These are phyloP conservation scores for Termitomyces sp. DNA, from an alignment of 768 basidiomycete species.

Conservation along the genomic window DNA sequence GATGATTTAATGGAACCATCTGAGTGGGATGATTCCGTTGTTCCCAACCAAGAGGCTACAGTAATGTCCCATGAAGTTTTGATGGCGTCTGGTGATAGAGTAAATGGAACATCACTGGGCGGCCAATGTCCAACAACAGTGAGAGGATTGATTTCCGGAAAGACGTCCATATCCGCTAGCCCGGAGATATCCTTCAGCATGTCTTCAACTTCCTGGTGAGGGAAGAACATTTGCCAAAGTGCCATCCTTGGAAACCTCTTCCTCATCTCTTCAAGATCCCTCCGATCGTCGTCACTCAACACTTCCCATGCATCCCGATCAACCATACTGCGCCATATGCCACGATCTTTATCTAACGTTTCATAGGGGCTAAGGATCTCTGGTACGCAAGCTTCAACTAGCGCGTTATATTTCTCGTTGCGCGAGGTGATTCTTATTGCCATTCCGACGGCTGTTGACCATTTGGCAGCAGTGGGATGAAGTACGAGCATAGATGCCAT, in stretches of 20 bases:
- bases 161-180: not conserved
- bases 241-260: not conserved
- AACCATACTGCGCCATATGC: too few relatives aligned
- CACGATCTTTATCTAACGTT: too few relatives aligned
- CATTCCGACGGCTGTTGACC: not conserved
- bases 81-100: not conserved
- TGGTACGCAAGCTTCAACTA: not conserved
- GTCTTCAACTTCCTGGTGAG: not conserved
- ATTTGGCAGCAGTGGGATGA: not conserved
- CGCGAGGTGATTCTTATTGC: not conserved
- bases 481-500: not conserved
- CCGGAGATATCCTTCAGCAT: not conserved
- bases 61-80: not conserved
- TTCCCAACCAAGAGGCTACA: not conserved
- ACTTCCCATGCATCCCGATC: not conserved
- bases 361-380: not conserved
- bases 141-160: not conserved
- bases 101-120: not conserved
- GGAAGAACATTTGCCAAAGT: constrained; percentile 1
- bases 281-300: not conserved
- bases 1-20: too few relatives aligned
- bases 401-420: not conserved
- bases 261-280: not conserved
- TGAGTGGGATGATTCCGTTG: not conserved
- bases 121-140: not conserved